Conservation (phyloP, 768 basidiomycete genomes). For the Macrolepiota fuliginosa region DNA sequence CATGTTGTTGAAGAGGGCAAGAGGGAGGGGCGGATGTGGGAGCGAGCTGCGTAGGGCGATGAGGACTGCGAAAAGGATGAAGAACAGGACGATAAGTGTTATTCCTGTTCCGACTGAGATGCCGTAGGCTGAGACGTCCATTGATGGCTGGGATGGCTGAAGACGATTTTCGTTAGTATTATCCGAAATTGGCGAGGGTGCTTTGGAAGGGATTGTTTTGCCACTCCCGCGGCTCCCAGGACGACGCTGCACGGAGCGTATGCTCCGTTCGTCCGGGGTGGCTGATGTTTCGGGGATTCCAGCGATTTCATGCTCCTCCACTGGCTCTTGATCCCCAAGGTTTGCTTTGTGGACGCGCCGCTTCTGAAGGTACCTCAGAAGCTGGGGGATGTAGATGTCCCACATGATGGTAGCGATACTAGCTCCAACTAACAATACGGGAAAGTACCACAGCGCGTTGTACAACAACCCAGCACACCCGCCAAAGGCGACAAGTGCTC, state of each 20-base stretch:
- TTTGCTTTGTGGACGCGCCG: neutral
- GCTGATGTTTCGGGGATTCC: neutral
- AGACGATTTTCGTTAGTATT: neutral
- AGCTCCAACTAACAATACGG: conserved; percentile 39
- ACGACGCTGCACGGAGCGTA: conserved; percentile 1
- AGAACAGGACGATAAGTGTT: conserved; percentile 23
- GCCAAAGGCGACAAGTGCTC: conserved; percentile 37
- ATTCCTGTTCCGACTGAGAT: conserved; percentile 25
- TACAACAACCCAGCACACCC: conserved; percentile 49
- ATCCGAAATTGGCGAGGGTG: conserved; percentile 3
- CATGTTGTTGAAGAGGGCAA: conserved; percentile 43
- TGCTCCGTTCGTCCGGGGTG: conserved; percentile 11
- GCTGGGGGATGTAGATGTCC: conserved; percentile 28
- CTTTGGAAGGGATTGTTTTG: conserved; percentile 2
- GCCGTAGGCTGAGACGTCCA: conserved; percentile 22
- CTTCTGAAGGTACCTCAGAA: neutral
- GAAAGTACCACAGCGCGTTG: conserved; percentile 52
- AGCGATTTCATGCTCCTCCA: neutral
- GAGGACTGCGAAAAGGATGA: conserved; percentile 25
- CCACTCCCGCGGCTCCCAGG: neutral
- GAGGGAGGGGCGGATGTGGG: conserved; percentile 22
- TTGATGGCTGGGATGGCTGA: conserved; percentile 10
- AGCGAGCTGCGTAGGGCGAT: conserved; percentile 27
- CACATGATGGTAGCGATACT: conserved; percentile 37
- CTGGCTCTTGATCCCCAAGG: neutral